Evolutionary conservation across 176 grass and related monocot genomes (phyloP), one percentile per base, ranked within the genome.

Genomic region (Eleusine indica): DNA sequence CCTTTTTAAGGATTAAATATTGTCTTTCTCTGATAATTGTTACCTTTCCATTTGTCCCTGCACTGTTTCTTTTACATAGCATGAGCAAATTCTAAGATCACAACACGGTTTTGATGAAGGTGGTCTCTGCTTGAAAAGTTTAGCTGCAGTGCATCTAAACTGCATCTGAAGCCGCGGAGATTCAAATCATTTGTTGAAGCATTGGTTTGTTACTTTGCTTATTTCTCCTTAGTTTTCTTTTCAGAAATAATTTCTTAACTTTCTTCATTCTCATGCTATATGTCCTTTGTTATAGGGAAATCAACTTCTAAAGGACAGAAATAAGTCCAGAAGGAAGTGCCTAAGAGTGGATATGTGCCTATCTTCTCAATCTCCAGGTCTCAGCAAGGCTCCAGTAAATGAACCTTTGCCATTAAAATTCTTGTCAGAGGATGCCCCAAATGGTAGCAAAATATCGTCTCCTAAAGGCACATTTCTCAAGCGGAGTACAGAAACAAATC

Each of bases 121-220:
- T 99, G 96, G 96, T 92, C 96, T 79, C 84, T 98, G 80, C 96
- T 98, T 19, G 96, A 98, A 74, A 98, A 99, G 75, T 95, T 90
- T 82, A 99, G 93, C 69, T 99, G 97, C 80, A 99, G 91, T 42
- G 91, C 93, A 78, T 99, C 97, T 48, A 99, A 99, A 71, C 83
- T 99, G 54, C 97, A 95, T 88, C 89, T 96, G 75, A 99, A 99
- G 77, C 97, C 97, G 86, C 86, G 93, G 65, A 99, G 97, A 85
- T 99, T 94, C 91, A 99, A 99, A 87, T 91, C 90, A 92, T 99
- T 99, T 85, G 88, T 99, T 69, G 97, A 99, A 88, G 93, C 97
- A 87, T 84, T 99, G 88, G 95, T 97, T 41, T 41, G 74, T 78
- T 85, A 71, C 40, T 83, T 29, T 57, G 14, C 18, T 70, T 44